Evolutionary conservation across 2,329 filamentous ascomycete genomes (phyloP), one percentile per base, ranked within the genome.

Genomic region (Colletotrichum liaoningense): DNA sequence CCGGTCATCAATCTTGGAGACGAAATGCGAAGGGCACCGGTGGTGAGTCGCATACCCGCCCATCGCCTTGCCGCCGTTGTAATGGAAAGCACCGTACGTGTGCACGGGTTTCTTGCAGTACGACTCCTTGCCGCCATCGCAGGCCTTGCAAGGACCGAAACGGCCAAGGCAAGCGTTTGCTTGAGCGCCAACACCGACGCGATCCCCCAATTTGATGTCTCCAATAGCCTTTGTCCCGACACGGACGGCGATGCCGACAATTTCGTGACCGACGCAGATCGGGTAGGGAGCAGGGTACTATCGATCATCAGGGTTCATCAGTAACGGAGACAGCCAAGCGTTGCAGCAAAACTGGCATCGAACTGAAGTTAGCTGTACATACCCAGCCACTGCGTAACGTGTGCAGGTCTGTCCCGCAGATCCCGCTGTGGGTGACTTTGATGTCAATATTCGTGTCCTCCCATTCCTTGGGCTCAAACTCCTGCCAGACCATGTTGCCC

Each of bases 401-500:
- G 81, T 92, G 90, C 33, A 92, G 62, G 75, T 93, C 91, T 1
- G 87, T 88, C 67, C 90, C 91, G 79, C 91, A 93, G 75, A 93
- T 87, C 74, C 91, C 91, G 78, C 90, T 92, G 83, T 93, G 90
- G 3, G 89, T 88, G 75, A 93, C 83, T 77, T 88, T 85, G 77
- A 93, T 91, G 78, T 93, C 91, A 64, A 93, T 81, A 76, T 93
- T 90, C 28, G 86, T 88, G 79, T 93, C 91, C 65, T 91, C 88
- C 88, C 90, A 93, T 9, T 83, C 81, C 84, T 93, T 93, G 35
- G 90, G 90, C 79, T 90, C 85, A 68, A 88, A 92, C 72, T 88
- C 82, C 56, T 82, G 83, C 88, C 88, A 89, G 26, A 83, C 79
- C 88, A 90, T 89, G 59, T 89, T 88, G 66, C 87, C 88, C 11